phyloP scores from a whole-genome alignment of 352 stramenopile genomes.

The Aphanomyces invadans region DNA sequence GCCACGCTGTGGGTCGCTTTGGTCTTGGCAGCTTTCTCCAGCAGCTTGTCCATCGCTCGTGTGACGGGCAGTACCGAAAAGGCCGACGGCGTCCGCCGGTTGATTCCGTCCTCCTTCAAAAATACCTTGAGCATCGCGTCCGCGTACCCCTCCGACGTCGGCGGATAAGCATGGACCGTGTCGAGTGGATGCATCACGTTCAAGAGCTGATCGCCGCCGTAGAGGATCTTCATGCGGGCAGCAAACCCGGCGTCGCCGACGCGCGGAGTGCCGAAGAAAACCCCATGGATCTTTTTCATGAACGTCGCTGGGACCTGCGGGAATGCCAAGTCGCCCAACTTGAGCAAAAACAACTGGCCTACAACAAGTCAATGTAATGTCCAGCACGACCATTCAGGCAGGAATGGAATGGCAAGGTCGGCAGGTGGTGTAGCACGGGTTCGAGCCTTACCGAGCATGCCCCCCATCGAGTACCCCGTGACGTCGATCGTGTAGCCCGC shows the following conservation, averaged over 20 bases:
- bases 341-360: constrained; percentile 36
- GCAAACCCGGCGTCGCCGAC: constrained; percentile 75
- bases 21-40: constrained; percentile 57
- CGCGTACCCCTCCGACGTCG: constrained; percentile 69
- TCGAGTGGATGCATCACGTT: constrained; percentile 83
- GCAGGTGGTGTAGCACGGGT: too few relatives aligned
- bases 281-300: constrained; percentile 60
- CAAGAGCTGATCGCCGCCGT: constrained; percentile 65
- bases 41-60: constrained; percentile 63
- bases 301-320: neutral
- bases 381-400: too few relatives aligned
- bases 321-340: constrained; percentile 10
- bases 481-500: constrained; percentile 66
- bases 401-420: too few relatives aligned
- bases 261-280: constrained; percentile 74
- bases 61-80: constrained; percentile 74
- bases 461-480: constrained; percentile 81
- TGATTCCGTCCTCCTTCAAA: constrained; percentile 59
- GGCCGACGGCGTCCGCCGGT: constrained; percentile 48
- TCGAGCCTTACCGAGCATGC: constrained; percentile 45
- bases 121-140: constrained; percentile 82
- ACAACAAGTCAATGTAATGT: too few relatives aligned
- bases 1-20: constrained; percentile 26
- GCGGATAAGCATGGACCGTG: constrained; percentile 72
- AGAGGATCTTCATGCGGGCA: constrained; percentile 58